A percentile compares a stretch with the other conserved stretches of the same genome.
Evolutionary conservation across 2,329 filamentous ascomycete genomes (phyloP).

Genomic region (Cadophora sp.): DNA sequence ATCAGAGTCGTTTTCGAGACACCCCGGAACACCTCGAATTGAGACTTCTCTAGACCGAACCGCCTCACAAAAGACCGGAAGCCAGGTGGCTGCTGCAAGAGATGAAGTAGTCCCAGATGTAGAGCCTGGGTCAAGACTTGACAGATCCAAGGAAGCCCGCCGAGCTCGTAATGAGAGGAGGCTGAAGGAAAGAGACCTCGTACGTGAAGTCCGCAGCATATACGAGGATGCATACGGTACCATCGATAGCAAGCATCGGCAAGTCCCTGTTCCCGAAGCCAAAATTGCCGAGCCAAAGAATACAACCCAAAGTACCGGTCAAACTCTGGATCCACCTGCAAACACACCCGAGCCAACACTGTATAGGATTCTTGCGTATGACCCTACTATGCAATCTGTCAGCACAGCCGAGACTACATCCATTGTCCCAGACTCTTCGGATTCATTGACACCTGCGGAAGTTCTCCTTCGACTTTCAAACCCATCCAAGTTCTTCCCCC

Average conservation of each 20-base stretch:
- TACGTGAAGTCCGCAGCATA: slow-evolving; percentile 49
- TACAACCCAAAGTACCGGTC: background rate
- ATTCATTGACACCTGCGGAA: slow-evolving; percentile 63
- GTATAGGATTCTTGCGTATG: slow-evolving; percentile 73
- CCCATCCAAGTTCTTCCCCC: slow-evolving; percentile 68
- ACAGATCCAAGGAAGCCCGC: background rate
- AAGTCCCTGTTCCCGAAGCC: slow-evolving; percentile 26
- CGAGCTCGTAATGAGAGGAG: slow-evolving; percentile 7
- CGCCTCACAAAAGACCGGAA: background rate
- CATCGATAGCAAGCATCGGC: slow-evolving; percentile 46
- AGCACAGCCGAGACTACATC: slow-evolving; percentile 67
- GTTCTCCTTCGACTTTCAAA: slow-evolving; percentile 66
- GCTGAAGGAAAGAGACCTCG: slow-evolving; percentile 44
- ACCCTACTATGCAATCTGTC: slow-evolving; percentile 63
- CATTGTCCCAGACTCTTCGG: slow-evolving; percentile 54
- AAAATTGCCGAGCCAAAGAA: background rate
- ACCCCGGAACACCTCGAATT: slow-evolving; percentile 36
- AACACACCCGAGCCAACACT: slow-evolving; percentile 41
- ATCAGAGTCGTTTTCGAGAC: slow-evolving; percentile 34
- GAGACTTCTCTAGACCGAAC: slow-evolving; percentile 44
- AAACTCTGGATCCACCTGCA: slow-evolving; percentile 11
- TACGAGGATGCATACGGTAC: slow-evolving; percentile 52
- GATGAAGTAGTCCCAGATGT: background rate
- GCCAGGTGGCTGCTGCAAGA: background rate
- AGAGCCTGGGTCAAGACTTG: background rate